These are phyloP conservation scores for Leucosporidium creatinivorum DNA, from an alignment of 768 basidiomycete species.

Conservation along the genomic window DNA sequence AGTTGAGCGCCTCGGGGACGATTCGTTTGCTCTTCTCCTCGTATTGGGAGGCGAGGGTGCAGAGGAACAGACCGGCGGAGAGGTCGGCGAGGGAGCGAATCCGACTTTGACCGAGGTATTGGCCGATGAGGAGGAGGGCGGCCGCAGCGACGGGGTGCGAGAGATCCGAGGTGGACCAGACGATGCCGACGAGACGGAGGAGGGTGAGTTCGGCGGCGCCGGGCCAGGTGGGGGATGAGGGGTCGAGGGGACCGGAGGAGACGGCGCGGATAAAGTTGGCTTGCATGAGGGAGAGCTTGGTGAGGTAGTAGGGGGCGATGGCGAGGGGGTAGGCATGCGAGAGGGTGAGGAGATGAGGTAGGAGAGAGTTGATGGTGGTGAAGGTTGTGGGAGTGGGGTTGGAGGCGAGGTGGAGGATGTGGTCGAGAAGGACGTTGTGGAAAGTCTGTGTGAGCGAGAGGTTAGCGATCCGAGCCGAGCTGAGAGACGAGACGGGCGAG, in stretches of 20 bases:
- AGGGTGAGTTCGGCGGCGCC: slow-evolving; percentile 71
- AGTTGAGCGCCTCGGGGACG: slow-evolving; percentile 82
- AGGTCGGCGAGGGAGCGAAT: slow-evolving; percentile 68
- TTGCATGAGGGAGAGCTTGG: slow-evolving; percentile 82
- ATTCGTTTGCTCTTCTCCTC: slow-evolving; percentile 76
- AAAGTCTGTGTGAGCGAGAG: slow-evolving; percentile 51
- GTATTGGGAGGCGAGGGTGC: slow-evolving; percentile 65
- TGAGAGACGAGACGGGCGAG: background rate
- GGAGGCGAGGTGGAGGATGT: slow-evolving; percentile 65
- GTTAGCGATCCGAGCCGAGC: background rate
- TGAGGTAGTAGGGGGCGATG: slow-evolving; percentile 67
- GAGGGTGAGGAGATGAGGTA: slow-evolving; percentile 72
- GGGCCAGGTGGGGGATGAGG: slow-evolving; percentile 76
- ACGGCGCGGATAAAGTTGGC: slow-evolving; percentile 84
- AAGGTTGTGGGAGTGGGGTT: slow-evolving; percentile 57
- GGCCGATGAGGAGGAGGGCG: slow-evolving; percentile 76
- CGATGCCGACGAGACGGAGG: slow-evolving; percentile 65
- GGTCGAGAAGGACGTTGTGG: slow-evolving; percentile 72
- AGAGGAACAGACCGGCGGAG: slow-evolving; percentile 79
- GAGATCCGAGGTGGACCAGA: slow-evolving; percentile 94
- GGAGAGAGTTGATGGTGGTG: slow-evolving; percentile 55
- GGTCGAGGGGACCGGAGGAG: slow-evolving; percentile 56
- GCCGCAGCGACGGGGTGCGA: slow-evolving; percentile 83
- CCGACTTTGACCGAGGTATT: slow-evolving; percentile 78
- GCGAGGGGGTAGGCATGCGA: slow-evolving; percentile 72